Conservation (phyloP, 352 stramenopile species). For the Halophytophthora batemanensis region DNA sequence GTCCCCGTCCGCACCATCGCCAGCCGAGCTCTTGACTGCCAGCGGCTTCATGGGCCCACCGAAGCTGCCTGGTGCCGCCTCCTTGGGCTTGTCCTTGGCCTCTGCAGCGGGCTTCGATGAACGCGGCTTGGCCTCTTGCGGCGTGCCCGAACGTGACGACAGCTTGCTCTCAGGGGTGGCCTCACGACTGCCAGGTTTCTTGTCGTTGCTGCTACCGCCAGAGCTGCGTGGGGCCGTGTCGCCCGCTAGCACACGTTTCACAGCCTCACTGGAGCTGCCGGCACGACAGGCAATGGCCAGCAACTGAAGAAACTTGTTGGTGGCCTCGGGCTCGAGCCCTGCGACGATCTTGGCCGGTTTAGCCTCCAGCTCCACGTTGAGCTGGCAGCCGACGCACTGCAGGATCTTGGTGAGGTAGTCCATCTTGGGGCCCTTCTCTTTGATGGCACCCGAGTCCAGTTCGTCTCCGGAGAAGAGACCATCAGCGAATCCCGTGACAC, state of each 20-base stretch:
- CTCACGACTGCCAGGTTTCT: slow-evolving; percentile 47
- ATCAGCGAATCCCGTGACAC: slow-evolving; percentile 76
- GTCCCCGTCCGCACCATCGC: slow-evolving; percentile 40
- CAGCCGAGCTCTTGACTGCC: slow-evolving; percentile 28
- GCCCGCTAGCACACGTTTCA: slow-evolving; percentile 66
- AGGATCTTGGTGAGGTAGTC: slow-evolving; percentile 90
- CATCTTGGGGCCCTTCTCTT: slow-evolving; percentile 93
- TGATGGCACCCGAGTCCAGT: slow-evolving; percentile 89
- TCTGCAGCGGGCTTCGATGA: slow-evolving; percentile 17
- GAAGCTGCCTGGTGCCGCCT: slow-evolving; percentile 41
- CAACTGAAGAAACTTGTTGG: slow-evolving; percentile 92
- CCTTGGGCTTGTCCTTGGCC: slow-evolving; percentile 34
- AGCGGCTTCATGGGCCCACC: slow-evolving; percentile 54
- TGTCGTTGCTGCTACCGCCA: slow-evolving; percentile 25
- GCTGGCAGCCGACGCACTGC: slow-evolving; percentile 82
- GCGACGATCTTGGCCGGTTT: slow-evolving; percentile 88
- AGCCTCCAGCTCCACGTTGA: slow-evolving; percentile 87
- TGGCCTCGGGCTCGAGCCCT: slow-evolving; percentile 92
- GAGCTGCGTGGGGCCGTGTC: slow-evolving; percentile 41
- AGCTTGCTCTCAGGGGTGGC: slow-evolving; percentile 50
- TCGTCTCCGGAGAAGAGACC: slow-evolving; percentile 86
- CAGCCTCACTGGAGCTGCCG: slow-evolving; percentile 61
- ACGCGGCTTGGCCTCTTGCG: slow-evolving; percentile 51
- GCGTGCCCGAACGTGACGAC: slow-evolving; percentile 52
- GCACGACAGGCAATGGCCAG: slow-evolving; percentile 73